Percentiles rank a stretch among this genome's conserved stretches.
phyloP scores from a whole-genome alignment of 768 basidiomycete species.

The Calocybe indica region DNA sequence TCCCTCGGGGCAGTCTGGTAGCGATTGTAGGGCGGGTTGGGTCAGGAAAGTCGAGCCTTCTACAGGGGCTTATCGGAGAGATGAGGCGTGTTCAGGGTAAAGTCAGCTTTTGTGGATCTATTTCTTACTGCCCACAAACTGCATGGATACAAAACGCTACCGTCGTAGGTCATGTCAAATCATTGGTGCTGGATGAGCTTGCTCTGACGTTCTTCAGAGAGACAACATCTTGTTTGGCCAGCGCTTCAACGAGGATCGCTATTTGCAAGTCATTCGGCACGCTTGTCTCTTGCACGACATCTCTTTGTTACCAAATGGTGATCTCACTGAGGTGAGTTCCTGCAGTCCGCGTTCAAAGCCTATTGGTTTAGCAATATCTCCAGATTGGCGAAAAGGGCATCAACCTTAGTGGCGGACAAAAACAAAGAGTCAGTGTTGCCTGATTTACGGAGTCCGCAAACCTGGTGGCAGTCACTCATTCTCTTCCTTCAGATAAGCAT shows the following conservation, averaged over 20 bases:
- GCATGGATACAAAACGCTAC: constrained; percentile 76
- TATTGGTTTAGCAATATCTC: neutral
- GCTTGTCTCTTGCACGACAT: constrained; percentile 60
- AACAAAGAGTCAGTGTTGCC: constrained; percentile 37
- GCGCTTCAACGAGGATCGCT: constrained; percentile 55
- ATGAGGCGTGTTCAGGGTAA: constrained; percentile 51
- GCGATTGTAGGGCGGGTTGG: constrained; percentile 70
- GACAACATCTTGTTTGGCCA: constrained; percentile 68
- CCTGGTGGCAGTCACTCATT: neutral
- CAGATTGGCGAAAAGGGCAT: constrained; percentile 73
- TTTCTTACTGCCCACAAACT: constrained; percentile 68
- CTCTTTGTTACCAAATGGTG: constrained; percentile 61
- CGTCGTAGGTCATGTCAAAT: constrained; percentile 31
- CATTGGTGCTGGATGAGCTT: neutral
- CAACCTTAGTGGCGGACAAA: constrained; percentile 63
- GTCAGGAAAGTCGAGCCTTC: constrained; percentile 57
- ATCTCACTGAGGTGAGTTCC: constrained; percentile 56
- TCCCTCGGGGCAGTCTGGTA: constrained; percentile 53
- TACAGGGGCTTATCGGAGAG: constrained; percentile 65
- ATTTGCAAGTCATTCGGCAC: constrained; percentile 57
- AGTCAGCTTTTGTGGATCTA: constrained; percentile 53
- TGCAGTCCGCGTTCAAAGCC: neutral
- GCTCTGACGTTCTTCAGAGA: constrained; percentile 25
- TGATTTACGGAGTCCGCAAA: neutral
- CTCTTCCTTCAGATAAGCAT: constrained; percentile 48